Evolutionary conservation across 2,329 filamentous ascomycete species (phyloP).

Genomic region (Bipolaris victoriae): DNA sequence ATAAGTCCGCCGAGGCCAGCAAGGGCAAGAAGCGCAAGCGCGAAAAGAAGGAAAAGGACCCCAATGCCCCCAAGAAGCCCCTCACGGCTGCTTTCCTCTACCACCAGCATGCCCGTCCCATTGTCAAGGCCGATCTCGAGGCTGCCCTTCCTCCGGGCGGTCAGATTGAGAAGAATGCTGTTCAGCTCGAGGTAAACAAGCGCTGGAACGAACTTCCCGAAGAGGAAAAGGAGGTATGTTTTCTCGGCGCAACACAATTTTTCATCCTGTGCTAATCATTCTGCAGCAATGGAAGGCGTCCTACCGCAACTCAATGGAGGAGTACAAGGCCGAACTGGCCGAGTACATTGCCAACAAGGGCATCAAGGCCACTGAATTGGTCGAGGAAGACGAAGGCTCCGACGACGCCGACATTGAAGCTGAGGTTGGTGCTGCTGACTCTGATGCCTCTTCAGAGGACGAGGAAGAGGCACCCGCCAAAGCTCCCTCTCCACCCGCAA

Average conservation of each 20-base stretch:
- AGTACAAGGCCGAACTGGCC: conserved; percentile 62
- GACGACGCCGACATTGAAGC: conserved; percentile 42
- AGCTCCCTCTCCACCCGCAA: conserved; percentile 45
- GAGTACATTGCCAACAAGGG: conserved; percentile 60
- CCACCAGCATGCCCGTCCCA: conserved; percentile 83
- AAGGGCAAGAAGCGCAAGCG: conserved; percentile 73
- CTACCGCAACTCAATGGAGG: conserved; percentile 60
- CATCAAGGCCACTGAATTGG: conserved; percentile 51
- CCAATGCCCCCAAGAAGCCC: conserved; percentile 92
- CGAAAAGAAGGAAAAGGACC: conserved; percentile 77
- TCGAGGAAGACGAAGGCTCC: conserved; percentile 46
- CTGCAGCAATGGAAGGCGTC: conserved; percentile 51
- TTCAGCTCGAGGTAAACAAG: conserved; percentile 84
- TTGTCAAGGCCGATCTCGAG: conserved; percentile 72
- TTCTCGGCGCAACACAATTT: not conserved
- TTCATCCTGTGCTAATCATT: not conserved
- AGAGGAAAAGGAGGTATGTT: conserved; percentile 70
- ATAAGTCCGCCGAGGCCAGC: conserved; percentile 19
- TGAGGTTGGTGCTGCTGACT: conserved; percentile 45
- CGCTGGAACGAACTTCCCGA: conserved; percentile 82
- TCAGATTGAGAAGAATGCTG: conserved; percentile 81
- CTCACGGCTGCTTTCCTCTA: conserved; percentile 95
- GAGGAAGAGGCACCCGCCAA: conserved; percentile 44
- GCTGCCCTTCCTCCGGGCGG: conserved; percentile 62
- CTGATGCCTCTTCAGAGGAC: conserved; percentile 50